Base-by-base conservation (phyloP, 495 filamentous ascomycete species). In the Copromyces sp. region DNA sequence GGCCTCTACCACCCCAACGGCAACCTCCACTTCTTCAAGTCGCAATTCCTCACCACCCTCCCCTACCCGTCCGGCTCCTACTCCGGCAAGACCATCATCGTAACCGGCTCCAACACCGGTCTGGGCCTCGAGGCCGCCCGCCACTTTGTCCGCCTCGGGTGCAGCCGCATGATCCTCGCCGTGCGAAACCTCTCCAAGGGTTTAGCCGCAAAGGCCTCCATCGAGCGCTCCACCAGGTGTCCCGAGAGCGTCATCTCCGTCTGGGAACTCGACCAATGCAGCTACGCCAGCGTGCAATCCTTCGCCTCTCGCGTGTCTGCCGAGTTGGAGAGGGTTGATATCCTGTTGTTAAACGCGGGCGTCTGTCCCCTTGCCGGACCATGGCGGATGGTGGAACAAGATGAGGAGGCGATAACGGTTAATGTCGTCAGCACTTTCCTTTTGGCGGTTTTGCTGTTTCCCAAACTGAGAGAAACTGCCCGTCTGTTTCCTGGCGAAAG, bases 31-130 rank as follows among this genome's bases (percentile, higher is more conserved):
- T 71, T 74, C 68, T 32, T 76, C 71, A 38, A 69, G 20, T 20
- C 17, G 29, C 75, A 76, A 42, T 41, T 74, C 38, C 35, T 70
- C 61, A 42, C 45, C 17, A 71, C 24, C 41, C 73, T 73, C 4
- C 75, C 75, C 0, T 59, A 71, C 42, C 69, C 71, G 0, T 70
- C 40, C 4, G 70, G 9, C 16, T 71, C 47, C 32, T 76, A 70
- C 29, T 42, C 77, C 0, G 76, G 75, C 29, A 75, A 85, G 69
- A 87, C 83, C 9, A 77, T 86, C 47, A 83, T 90, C 68, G 78
- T 90, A 38, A 90, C 87, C 0, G 87, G 87, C 47, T 79, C 82
- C 35, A 88, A 87, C 70, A 80, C 79, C 4, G 88, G 88, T 37
- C 75, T 89, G 1, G 87, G 88, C 24, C 80, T 86, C 38, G 86